Conservation (phyloP, 2,329 filamentous ascomycete genomes). For the Cytospora paraplurivora region DNA sequence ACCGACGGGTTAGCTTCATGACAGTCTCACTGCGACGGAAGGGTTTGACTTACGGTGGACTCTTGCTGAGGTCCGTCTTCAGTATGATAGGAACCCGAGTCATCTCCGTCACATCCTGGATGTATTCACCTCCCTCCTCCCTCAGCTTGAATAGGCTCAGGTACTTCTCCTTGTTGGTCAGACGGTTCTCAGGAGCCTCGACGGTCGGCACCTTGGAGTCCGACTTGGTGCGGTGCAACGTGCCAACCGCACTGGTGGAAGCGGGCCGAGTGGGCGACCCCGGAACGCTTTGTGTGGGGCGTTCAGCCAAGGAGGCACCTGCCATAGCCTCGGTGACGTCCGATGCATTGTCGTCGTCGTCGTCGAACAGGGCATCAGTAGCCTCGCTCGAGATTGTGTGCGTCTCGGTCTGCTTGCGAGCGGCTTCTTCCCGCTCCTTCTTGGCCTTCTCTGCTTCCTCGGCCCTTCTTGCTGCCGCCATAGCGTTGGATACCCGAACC, state of each 20-base stretch:
- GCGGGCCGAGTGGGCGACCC: constrained; percentile 82
- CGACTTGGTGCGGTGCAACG: constrained; percentile 84
- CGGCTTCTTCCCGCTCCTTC: constrained; percentile 86
- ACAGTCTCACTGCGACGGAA: background rate
- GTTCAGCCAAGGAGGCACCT: constrained; percentile 84
- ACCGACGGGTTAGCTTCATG: constrained; percentile 5
- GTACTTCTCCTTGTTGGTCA: constrained; percentile 96
- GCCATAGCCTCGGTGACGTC: constrained; percentile 90
- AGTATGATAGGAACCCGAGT: constrained; percentile 94
- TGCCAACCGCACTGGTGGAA: constrained; percentile 55
- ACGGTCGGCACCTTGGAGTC: constrained; percentile 84
- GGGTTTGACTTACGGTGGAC: constrained; percentile 82
- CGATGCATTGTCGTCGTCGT: constrained; percentile 84
- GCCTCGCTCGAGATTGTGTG: constrained; percentile 92
- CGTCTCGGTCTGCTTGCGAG: constrained; percentile 91
- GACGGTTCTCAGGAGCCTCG: constrained; percentile 75
- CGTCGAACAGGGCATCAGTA: constrained; percentile 92
- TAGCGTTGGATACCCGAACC: constrained; percentile 72
- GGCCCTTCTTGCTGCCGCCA: constrained; percentile 75
- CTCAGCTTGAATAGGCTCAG: constrained; percentile 84
- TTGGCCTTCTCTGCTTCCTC: constrained; percentile 79
- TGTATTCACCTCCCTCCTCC: constrained; percentile 92
- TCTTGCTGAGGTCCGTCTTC: constrained; percentile 98
- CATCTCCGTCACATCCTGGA: constrained; percentile 98
- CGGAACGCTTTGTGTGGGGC: constrained; percentile 92